Evolutionary conservation across 2,329 filamentous ascomycete genomes (phyloP), one percentile per base, ranked within the genome.

Genomic region (Alternaria solani): DNA sequence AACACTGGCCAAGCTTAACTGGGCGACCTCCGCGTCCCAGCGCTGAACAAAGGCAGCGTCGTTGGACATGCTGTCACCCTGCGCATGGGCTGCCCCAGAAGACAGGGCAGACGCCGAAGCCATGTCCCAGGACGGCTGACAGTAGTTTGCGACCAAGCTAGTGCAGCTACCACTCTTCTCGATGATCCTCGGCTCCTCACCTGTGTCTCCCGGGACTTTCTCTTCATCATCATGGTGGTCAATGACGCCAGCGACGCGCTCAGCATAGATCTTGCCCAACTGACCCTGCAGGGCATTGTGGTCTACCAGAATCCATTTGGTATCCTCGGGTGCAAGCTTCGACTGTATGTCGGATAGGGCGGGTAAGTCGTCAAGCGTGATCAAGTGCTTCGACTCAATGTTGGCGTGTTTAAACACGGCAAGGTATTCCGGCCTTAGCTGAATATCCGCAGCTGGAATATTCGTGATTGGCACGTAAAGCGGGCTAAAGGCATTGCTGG

Each of bases 201-300:
- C 81, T 0, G 79, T 80, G 11, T 84, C 80, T 49, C 71, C 38
- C 0, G 84, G 75, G 0, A 93, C 80, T 7, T 74, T 79, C 6
- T 81, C 76, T 71, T 95, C 92, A 63, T 95, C 91, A 0, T 86
- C 88, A 74, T 95, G 92, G 78, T 95, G 92, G 77, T 95, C 92
- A 55, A 95, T 85, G 64, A 89, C 89, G 4, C 89, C 90, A 5
- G 83, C 78, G 0, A 94, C 85, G 8, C 81, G 80, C 4, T 72
- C 62, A 0, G 79, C 78, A 70, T 87, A 91, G 16, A 81, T 76
- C 38, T 75, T 78, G 16, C 83, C 85, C 16, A 94, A 80, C 14
- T 78, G 70, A 0, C 91, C 90, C 6, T 89, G 89, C 48, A 92
- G 81, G 1, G 82, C 84, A 73, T 95, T 95, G 81, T 95, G 92